Base-by-base conservation (phyloP, 768 basidiomycete genomes). In the Lactarius indigo region DNA sequence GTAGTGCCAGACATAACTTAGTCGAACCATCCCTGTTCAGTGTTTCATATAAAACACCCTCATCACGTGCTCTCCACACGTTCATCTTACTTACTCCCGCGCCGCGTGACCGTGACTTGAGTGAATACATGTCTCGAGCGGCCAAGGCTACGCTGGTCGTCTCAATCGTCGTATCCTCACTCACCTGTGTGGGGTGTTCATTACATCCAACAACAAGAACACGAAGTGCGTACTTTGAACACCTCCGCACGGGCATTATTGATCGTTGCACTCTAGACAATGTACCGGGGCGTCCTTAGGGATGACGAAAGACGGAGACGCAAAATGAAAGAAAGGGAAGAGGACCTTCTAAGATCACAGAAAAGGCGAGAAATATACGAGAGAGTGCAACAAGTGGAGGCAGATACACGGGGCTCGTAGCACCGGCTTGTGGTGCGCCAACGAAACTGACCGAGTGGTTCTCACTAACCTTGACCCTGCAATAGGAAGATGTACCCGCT, bases 101-200 rank as follows among this genome's bases (percentile, higher is more conserved):
- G 35, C 35, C 67, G 64, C 69, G 63, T 68, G 69, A 20, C 23
- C 42, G 47, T 18, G 18, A n/a, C 44, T 8, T 1, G 7, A 20
- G 18, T 20, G 9, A 20, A 7, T 20, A 10, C 59, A 85, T 85
- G 90, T 92, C 88, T 72, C 77, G 85, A 73, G 78, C 80, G 66
- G 91, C 95, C 23, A 93, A 90, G 76, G 78, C 83, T 50, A 92
- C 93, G 1, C 82, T 97, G n/a, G 78, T 80, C 39, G 83, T 82
- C 30, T 87, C 95, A 5, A 76, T 91, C 59, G 71, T 82, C 8
- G 72, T 89, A 59, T 86, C 91, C 15, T 81, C 82, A 2, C 76
- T 89, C 42, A 91, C 90, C 31, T n/a, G 85, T 98, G 75, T 96
- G 88, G 86, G 92, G 86, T 23, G 95, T 98, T 35, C 96, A 98